Base-by-base conservation (phyloP, 192 early-diverging fungal species). In the Coemansia sp. region DNA sequence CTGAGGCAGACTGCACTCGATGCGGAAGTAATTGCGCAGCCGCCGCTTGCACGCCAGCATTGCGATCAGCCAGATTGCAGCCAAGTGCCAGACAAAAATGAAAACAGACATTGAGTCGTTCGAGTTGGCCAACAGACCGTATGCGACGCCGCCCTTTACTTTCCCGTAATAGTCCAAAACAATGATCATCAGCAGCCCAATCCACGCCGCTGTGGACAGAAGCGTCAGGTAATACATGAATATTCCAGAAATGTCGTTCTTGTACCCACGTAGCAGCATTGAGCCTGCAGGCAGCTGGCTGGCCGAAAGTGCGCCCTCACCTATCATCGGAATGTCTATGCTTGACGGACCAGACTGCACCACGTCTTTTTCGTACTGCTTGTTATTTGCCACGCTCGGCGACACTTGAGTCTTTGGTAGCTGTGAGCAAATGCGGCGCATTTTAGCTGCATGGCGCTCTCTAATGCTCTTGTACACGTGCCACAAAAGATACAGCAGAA, bases 141-240 rank as follows among this genome's bases (percentile, higher is more conserved):
- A 85, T 5, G 66, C 70, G 21, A 77, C 64, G 3, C 84, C 82
- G 37, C 82, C 62, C 68, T 87, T 74, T 31, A 84, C 83, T 51
- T 64, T 79, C 66, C 86, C 87, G 74, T 91, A 93, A 79, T 92
- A 89, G 73, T 93, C 92, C 10, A 82, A 62, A 11, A 91, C 85
- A n/a, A 93, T 69, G 43, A 87, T 68, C 16, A 74, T 80, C 52
- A 93, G 68, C 48, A 90, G 80, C 4, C 84, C 82, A 17, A 92
- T 64, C 80, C 86, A 92, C 22, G 83, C 77, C 27, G 88, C 66
- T 7, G 87, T 89, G 8, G 84, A 82, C 17, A 83, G 27, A n/a
- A 87, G 62, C 9, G 80, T 75, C 38, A 85, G 83, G 25, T 68
- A 69, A 56, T 77, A 77, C 7, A 86, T 74, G 14, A 82, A 59